Evolutionary conservation across 164 flowering plant species (phyloP), one percentile per base, ranked within the genome.

Genomic region (Annona cherimola): DNA sequence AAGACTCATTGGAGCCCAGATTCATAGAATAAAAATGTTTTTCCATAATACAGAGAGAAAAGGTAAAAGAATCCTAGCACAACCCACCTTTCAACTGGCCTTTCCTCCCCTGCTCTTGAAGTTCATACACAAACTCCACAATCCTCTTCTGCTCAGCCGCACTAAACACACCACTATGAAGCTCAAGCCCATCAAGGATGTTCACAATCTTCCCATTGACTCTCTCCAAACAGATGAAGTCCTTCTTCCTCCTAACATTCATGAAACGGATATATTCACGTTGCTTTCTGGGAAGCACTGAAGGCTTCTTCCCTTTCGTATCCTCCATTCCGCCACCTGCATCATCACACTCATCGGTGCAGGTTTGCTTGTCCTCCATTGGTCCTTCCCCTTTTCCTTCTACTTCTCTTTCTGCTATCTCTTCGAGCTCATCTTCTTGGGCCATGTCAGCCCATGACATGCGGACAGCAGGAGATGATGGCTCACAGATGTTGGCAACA

Each of bases 361-460:
- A 43, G 5, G 35, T n/a, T 50, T 63, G 77, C 57, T 50, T 50
- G 57, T 50, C 14, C 35, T 26, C 35, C 35, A 26, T 26, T 26
- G 35, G 35, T 26, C 35, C 35, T 26, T 26, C 35, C 35, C 35
- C 35, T 26, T 26, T 26, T 26, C 35, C 35, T 41, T 72, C 78
- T 19, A 41, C 54, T 41, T 73, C 77, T 50, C 57, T 16, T 20
- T 74, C 87, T 46, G 72, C 86, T 14, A 77, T 89, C 67, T 74
- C 86, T 66, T 73, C 87, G 19, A 86, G 81, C 72, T 89, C 94
- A 71, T 93, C 76, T 72, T 94, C 97, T 72, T 87, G 89, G 26
- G 95, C 94, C 90, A 94, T 92, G 75, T 94, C 97, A 3, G 97
- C 97, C 99, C 99, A 94, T n/a, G 95, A 89, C 81, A 86, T 78